Evolutionary conservation across 2,329 filamentous ascomycete genomes (phyloP), one percentile per base, ranked within the genome.

Genomic region (Anthostomella pinea): DNA sequence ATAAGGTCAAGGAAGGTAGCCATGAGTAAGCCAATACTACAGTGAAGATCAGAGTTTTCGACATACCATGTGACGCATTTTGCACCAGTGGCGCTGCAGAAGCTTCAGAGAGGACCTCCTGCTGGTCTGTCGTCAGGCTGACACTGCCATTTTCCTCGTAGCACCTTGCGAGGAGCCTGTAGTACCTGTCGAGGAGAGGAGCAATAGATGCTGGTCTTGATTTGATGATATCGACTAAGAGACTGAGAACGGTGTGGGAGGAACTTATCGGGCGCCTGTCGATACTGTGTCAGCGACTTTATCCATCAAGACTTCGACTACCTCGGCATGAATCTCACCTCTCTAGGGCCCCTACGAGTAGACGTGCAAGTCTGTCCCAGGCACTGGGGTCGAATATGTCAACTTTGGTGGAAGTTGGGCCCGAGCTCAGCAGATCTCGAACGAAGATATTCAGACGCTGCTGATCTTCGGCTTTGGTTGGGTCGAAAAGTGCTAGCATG

Each of bases 401-500:
- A n/a, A 44, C 39, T 28, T 48, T 42, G n/a, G 38, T 17, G 5
- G 34, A 23, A 19, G 16, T 15, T 10, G 38, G 26, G 8, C 36
- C 39, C 17, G 48, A 35, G 21, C 20, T 21, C 11, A 33, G 33
- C 27, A 73, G 54, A 42, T 75, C 72, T n/a, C 52, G 49, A 24
- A 67, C 60, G 38, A 81, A 69, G 17, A 52, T 41, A 28, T 63
- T 58, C 22, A 81, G 57, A 35, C 77, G 66, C 21, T 55, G 56
- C 25, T 72, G 54, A 54, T 83, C 79, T 33, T 73, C 67, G 30
- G 54, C 24, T 33, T 57, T 53, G 13, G 56, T 56, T 7, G 63
- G 52, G 20, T 69, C 67, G 57, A 76, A 78, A 45, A 76, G 68
- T 9, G 67, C 62, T 15, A 76, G 56, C 17, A 80, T 57, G 7